phyloP scores from a whole-genome alignment of 2,329 filamentous ascomycete genomes.

The Catunica adiposa region DNA sequence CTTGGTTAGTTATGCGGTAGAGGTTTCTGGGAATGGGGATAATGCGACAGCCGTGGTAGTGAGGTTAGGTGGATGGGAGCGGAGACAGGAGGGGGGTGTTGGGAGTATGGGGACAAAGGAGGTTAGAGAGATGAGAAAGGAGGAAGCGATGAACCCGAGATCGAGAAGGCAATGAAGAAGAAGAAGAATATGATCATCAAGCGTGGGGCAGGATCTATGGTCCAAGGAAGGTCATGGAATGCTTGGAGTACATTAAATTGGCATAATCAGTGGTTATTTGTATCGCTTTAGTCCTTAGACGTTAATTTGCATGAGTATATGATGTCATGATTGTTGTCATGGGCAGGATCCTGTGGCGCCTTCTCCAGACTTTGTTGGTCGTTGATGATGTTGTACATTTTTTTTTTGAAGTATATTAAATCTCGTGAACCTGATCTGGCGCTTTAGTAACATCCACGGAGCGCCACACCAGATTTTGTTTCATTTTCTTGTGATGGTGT shows the following conservation, averaged over 20 bases:
- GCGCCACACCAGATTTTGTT: too few species aligned
- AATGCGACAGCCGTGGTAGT: conserved; percentile 55
- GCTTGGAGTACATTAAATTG: too few species aligned
- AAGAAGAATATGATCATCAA: too few species aligned
- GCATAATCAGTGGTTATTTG: too few species aligned
- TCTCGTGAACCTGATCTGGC: too few species aligned
- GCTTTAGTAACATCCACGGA: too few species aligned
- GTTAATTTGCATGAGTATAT: background rate
- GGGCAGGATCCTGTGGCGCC: background rate
- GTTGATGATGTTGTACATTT: too few species aligned
- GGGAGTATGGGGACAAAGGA: conserved; percentile 87
- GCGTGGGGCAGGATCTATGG: too few species aligned
- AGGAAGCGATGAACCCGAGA: conserved; percentile 69
- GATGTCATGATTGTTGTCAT: background rate
- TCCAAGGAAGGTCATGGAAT: too few species aligned
- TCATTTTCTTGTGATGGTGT: background rate
- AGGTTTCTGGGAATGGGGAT: conserved; percentile 53
- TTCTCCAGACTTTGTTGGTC: too few species aligned
- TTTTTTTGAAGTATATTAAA: too few species aligned
- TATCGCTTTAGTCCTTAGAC: background rate
- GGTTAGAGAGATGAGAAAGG: conserved; percentile 64
- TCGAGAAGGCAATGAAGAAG: conserved; percentile 36
- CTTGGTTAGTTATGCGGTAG: conserved; percentile 75
- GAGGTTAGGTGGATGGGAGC: conserved; percentile 52
- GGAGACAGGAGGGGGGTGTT: conserved; percentile 65